A percentile compares a stretch with the other conserved stretches of the same genome.
These are phyloP conservation scores for Crassisporium funariophilum DNA, from an alignment of 768 basidiomycete species.

Conservation along the genomic window DNA sequence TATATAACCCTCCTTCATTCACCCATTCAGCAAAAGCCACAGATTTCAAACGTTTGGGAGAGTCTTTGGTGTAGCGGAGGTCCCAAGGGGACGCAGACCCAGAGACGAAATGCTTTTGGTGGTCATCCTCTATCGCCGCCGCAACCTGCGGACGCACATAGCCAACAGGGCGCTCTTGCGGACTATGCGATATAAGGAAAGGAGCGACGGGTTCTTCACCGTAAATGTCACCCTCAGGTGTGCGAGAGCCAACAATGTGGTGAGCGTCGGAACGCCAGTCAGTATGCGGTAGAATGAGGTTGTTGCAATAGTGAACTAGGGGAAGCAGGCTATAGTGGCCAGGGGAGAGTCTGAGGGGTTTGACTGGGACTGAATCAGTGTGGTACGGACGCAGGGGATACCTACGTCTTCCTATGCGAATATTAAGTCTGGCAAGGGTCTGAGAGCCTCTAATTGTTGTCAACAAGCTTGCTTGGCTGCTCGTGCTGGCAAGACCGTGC, in stretches of 20 bases:
- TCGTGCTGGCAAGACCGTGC: too few species aligned
- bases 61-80: constrained; percentile 24
- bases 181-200: constrained; percentile 27
- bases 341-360: constrained; percentile 22
- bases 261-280: constrained; percentile 17
- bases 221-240: constrained; percentile 18
- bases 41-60: constrained; percentile 18
- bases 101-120: constrained; percentile 28
- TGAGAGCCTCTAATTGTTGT: too few species aligned
- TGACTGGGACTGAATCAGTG: constrained; percentile 16
- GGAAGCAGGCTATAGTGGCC: constrained; percentile 29
- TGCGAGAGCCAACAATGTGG: constrained; percentile 22
- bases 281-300: constrained; percentile 25
- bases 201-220: constrained; percentile 29
- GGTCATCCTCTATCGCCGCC: constrained; percentile 31
- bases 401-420: background rate
- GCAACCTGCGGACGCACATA: constrained; percentile 30
- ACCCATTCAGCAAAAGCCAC: constrained; percentile 37
- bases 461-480: too few species aligned
- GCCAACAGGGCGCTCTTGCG: constrained; percentile 24
- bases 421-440: background rate
- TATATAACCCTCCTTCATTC: constrained; percentile 33
- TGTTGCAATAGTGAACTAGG: constrained; percentile 28
- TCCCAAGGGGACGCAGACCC: constrained; percentile 31
- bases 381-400: constrained; percentile 12